Base-by-base conservation (phyloP, 1,284 basidiomycete genomes). In the Irpex sp. region DNA sequence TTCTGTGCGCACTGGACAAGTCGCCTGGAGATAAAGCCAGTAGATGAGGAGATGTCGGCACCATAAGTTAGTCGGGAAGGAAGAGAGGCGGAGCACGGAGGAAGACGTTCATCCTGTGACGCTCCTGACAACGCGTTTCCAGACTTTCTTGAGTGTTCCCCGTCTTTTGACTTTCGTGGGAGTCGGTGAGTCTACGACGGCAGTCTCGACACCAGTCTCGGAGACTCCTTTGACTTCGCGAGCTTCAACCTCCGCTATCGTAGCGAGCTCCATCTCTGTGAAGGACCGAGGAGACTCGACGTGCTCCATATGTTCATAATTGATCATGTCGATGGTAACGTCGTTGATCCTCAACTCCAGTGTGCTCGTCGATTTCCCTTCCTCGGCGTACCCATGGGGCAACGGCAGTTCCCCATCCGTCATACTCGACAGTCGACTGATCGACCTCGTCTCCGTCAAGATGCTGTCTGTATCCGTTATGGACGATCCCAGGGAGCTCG, bases 351-450 rank as follows among this genome's bases (percentile, higher is more conserved):
- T 31, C 8, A 55, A 17, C 33, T 55, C 53, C 17, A 55, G 53
- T 4, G 53, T 55, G 31, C 53, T 55, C 17, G 53, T 5, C n/a
- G 31, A 37, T 21, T 39, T 36, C 15, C 43, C 60, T 47, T 55
- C 59, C 11, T 15, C 54, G 17, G 47, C 26, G 31, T 50, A 17
- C 15, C 60, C 62, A 9, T 57, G 19, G 47, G 59, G 61, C 46
- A 60, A 33, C 47, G 33, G 51, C 19, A 57, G 39, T 53, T 57
- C 60, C 8, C n/a, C 26, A 17, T 55, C 26, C 13, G 53, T 55
- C 53, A 17, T 35, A 50, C 61, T 62, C 56, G 61, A 62, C 19
- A 57, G 21, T 7, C 57, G 56, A 50, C 61, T 62, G 13, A 62
- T n/a, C 39, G 33, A 26, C 17, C 37, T 55, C n/a, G 47, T 36